A percentile compares a stretch with the other conserved stretches of the same genome.
phyloP scores from a whole-genome alignment of 345 rosid species.

The Bruguiera gymnorhiza region DNA sequence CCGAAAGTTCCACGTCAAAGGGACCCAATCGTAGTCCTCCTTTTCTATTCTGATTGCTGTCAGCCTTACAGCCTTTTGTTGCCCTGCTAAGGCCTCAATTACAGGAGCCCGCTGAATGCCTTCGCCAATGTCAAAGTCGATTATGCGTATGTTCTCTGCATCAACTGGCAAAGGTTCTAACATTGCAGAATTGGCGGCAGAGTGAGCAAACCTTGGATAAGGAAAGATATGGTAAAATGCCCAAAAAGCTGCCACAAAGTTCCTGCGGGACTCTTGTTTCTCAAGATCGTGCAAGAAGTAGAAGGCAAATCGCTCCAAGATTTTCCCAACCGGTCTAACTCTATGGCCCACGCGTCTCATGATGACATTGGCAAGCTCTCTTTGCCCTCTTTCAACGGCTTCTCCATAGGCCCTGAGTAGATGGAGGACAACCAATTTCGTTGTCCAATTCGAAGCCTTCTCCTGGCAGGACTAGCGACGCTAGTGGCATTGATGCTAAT shows the following conservation, averaged over 20 bases:
- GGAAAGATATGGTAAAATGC: constrained; percentile 50
- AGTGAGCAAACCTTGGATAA: constrained; percentile 49
- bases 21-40: constrained; percentile 15
- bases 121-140: constrained; percentile 50
- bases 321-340: constrained; percentile 38
- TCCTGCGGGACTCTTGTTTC: constrained; percentile 32
- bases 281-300: constrained; percentile 24
- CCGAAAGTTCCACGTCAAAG: constrained; percentile 21
- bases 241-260: constrained; percentile 35
- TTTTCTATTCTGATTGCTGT: constrained; percentile 33
- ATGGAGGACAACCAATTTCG: constrained; percentile 28
- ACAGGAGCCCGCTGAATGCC: constrained; percentile 53
- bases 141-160: constrained; percentile 33
- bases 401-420: constrained; percentile 44
- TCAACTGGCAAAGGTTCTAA: constrained; percentile 34
- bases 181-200: constrained; percentile 46
- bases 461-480: constrained; percentile 21
- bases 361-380: constrained; percentile 40
- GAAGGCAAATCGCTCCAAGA: constrained; percentile 44
- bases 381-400: constrained; percentile 33
- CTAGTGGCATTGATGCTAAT: neutral
- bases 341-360: constrained; percentile 31
- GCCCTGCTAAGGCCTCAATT: constrained; percentile 35
- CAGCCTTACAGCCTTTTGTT: constrained; percentile 23
- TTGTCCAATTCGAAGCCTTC: constrained; percentile 28